phyloP scores from a whole-genome alignment of 495 filamentous ascomycete species.

The Xylaria castorea region DNA sequence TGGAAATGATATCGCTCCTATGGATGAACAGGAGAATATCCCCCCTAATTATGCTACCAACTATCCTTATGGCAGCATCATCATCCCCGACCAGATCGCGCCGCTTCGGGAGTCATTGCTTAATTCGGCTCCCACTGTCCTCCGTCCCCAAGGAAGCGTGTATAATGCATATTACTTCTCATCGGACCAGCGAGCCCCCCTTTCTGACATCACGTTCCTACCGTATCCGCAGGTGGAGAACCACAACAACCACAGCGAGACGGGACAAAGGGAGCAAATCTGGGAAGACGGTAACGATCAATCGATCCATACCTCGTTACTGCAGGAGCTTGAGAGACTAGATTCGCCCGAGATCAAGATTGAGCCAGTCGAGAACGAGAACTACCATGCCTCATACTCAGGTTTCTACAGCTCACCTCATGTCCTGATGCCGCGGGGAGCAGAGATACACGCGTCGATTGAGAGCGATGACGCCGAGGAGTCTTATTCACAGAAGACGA shows the following conservation, averaged over 20 bases:
- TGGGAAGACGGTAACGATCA: not conserved
- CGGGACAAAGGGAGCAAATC: not conserved
- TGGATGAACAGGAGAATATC: not conserved
- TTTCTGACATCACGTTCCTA: not conserved
- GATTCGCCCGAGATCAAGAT: not conserved
- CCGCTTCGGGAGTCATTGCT: not conserved
- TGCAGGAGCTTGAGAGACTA: not conserved
- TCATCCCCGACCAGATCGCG: not conserved
- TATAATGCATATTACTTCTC: not conserved
- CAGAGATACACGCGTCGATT: not conserved
- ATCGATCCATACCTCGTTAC: not conserved
- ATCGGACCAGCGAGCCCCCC: not conserved
- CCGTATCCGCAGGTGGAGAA: not conserved
- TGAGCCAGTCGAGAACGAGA: not conserved
- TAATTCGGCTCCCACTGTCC: not conserved
- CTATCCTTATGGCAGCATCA: not conserved
- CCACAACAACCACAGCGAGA: not conserved
- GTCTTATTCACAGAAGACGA: not conserved
- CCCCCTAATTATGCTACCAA: not conserved
- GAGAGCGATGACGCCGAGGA: not conserved
- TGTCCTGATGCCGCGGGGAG: not conserved
- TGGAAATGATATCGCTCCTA: not conserved
- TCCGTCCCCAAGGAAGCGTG: not conserved
- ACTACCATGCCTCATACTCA: not conserved
- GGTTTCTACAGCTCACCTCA: not conserved